Conservation (phyloP, 345 rosid species). For the Arabidopsis suecica region DNA sequence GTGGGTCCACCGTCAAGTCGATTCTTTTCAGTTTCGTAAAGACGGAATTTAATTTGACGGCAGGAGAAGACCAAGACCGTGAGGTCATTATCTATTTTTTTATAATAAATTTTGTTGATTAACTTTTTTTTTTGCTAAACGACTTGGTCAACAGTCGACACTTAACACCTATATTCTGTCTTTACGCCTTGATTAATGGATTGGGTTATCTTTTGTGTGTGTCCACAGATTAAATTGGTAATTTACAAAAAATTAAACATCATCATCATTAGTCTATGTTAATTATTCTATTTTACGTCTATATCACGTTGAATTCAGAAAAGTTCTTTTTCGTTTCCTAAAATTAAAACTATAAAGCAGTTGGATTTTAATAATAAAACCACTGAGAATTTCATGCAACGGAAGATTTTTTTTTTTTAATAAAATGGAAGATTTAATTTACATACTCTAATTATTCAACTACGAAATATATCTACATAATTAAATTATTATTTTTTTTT, state of each 20-base stretch:
- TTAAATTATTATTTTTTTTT: too few relatives aligned
- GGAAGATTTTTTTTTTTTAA: too few relatives aligned
- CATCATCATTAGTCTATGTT: constrained; percentile 8
- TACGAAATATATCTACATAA: neutral
- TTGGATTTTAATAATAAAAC: neutral
- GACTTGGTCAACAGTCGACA: constrained; percentile 37
- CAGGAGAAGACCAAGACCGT: constrained; percentile 30
- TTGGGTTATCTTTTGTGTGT: constrained; percentile 5
- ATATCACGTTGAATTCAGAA: neutral
- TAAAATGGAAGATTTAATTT: neutral
- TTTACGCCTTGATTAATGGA: constrained; percentile 40
- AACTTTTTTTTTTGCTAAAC: neutral
- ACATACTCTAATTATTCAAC: neutral
- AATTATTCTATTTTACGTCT: neutral
- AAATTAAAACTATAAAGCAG: neutral
- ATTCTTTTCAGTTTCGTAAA: neutral
- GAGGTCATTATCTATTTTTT: neutral
- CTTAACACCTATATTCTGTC: constrained; percentile 34
- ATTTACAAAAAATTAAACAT: neutral
- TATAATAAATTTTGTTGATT: too few relatives aligned
- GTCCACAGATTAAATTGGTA: neutral
- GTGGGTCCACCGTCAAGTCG: constrained; percentile 36
- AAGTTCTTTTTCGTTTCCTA: neutral
- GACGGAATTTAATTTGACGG: constrained; percentile 37
- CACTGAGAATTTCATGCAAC: neutral